A percentile compares a stretch with the other conserved stretches of the same genome.
Conservation (phyloP, 805 yeast genomes). For the Candida taoyuanica region DNA sequence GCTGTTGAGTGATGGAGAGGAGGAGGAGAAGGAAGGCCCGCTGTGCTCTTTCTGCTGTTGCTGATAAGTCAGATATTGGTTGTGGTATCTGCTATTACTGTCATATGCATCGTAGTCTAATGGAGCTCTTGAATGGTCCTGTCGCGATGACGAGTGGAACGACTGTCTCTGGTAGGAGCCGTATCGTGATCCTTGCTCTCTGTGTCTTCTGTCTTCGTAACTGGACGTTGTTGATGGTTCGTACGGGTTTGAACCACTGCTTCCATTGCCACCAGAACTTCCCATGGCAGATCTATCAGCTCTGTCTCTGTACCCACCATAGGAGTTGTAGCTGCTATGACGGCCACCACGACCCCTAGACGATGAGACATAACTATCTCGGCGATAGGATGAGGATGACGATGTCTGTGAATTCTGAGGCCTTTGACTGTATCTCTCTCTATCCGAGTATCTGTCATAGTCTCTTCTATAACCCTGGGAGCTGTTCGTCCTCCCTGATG, state of each 20-base stretch:
- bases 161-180: conserved; percentile 1
- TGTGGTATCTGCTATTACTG: not conserved
- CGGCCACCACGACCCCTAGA: not conserved
- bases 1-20: not conserved
- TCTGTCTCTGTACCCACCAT: conserved; percentile 6
- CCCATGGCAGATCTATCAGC: not conserved
- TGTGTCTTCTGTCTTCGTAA: conserved; percentile 13
- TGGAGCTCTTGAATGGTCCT: not conserved
- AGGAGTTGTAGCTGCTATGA: conserved; percentile 2
- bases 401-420: no score
- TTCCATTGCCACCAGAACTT: conserved; percentile 1
- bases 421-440: not conserved
- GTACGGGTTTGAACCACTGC: no score
- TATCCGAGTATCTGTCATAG: conserved; percentile 2
- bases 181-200: conserved; percentile 10
- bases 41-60: not conserved
- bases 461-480: conserved; percentile 5
- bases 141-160: not conserved
- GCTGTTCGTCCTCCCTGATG: not conserved
- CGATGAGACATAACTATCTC: not conserved
- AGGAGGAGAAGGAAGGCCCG: not conserved
- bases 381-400: no score
- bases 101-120: conserved; percentile 5
- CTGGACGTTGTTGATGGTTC: conserved; percentile 7
- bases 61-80: not conserved